Evolutionary conservation across 805 yeast species (phyloP).

Genomic region (Yarrowia sp.): DNA sequence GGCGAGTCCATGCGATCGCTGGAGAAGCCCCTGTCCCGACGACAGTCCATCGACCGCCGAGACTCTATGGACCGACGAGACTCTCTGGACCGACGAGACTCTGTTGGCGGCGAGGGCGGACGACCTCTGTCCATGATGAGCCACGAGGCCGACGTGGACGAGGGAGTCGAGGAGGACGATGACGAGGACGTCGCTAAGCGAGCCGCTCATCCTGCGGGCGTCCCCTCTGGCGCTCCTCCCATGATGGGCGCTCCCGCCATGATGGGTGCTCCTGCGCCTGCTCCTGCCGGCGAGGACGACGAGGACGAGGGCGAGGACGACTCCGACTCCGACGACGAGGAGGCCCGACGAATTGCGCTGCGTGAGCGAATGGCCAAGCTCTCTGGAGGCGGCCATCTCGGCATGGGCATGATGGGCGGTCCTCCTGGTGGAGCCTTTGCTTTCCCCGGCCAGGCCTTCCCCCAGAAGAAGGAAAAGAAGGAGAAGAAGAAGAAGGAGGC

Average conservation of each 20-base stretch:
- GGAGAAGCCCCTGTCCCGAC: constrained; percentile 14
- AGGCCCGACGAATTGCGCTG: constrained; percentile 64
- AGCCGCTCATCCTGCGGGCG: not conserved
- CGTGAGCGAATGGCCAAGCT: constrained; percentile 95
- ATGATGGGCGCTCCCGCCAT: constrained; percentile 12
- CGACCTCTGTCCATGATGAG: constrained; percentile 2
- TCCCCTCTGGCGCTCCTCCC: not conserved
- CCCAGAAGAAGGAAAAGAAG: constrained; percentile 36
- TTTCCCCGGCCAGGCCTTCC: constrained; percentile 33
- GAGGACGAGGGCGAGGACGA: constrained; percentile 39
- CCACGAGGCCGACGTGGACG: constrained; percentile 5
- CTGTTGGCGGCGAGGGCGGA: not conserved
- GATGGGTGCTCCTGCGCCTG: constrained; percentile 26
- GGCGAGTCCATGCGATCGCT: constrained; percentile 26
- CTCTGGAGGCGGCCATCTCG: constrained; percentile 70
- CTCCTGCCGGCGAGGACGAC: constrained; percentile 35
- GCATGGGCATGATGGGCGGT: constrained; percentile 35
- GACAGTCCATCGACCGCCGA: constrained; percentile 16
- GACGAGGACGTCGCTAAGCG: not conserved
- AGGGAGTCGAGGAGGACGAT: constrained; percentile 15
- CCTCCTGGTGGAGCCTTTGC: constrained; percentile 37
- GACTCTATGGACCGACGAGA: constrained; percentile 13
- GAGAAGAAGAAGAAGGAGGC: constrained; percentile 31
- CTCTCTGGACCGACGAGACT: constrained; percentile 17
- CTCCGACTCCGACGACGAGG: constrained; percentile 48